Conservation (phyloP, 2,329 filamentous ascomycete genomes). For the Fusarium falciforme region DNA sequence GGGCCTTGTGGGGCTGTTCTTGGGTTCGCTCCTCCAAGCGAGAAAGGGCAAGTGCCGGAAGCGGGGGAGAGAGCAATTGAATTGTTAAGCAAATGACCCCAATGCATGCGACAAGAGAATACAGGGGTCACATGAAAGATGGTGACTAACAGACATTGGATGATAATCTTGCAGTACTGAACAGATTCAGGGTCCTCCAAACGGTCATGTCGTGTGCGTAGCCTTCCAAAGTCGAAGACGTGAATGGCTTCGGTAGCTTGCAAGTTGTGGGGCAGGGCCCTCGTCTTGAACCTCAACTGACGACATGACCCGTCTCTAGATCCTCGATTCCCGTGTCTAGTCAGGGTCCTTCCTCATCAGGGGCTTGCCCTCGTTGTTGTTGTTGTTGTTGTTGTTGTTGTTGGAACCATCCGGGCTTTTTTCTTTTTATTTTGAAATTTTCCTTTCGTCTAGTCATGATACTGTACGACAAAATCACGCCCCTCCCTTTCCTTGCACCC, state of each 20-base stretch:
- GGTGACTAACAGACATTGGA: background rate
- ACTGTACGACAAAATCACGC: slow-evolving; percentile 7
- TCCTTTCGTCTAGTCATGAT: slow-evolving; percentile 40
- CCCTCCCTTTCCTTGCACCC: slow-evolving; percentile 7
- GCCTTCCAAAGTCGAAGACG: slow-evolving; percentile 15
- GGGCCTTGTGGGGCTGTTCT: slow-evolving; percentile 3
- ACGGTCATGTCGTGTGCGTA: slow-evolving; percentile 22
- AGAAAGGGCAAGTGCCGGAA: slow-evolving; percentile 32
- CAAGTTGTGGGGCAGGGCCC: slow-evolving; percentile 14
- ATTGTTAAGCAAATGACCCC: background rate
- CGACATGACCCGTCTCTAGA: slow-evolving; percentile 30
- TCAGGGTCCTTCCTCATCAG: slow-evolving; percentile 33
- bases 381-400: background rate
- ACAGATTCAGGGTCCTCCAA: slow-evolving; percentile 19
- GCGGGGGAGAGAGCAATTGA: slow-evolving; percentile 10
- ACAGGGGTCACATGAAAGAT: background rate
- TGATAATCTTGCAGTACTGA: background rate
- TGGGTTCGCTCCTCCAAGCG: background rate
- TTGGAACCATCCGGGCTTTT: slow-evolving; percentile 12
- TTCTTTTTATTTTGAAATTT: slow-evolving; percentile 16
- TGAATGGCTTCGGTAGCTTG: slow-evolving; percentile 16
- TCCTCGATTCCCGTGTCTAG: slow-evolving; percentile 34
- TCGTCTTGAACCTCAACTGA: slow-evolving; percentile 25
- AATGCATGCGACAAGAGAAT: background rate
- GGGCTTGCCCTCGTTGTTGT: background rate